phyloP scores from a whole-genome alignment of 441 rosid genomes.

The Bruguiera hainesii region DNA sequence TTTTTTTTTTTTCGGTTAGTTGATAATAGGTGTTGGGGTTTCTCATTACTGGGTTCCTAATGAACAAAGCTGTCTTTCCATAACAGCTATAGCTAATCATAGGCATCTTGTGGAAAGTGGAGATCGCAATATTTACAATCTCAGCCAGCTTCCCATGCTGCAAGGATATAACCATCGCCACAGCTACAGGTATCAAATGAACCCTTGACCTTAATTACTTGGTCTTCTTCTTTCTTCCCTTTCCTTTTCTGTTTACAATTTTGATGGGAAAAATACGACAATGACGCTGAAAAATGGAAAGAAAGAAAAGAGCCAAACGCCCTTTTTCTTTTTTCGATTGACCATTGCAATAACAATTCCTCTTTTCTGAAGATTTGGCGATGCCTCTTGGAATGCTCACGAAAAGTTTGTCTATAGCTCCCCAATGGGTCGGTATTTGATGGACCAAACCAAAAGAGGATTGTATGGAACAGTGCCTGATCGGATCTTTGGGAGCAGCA shows the following conservation, averaged over 20 bases:
- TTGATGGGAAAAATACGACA: too few relatives aligned
- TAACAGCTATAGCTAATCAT: constrained; percentile 54
- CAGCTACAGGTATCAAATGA: constrained; percentile 41
- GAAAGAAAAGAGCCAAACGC: too few relatives aligned
- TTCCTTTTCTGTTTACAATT: neutral
- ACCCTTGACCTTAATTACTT: neutral
- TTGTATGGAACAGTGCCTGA: constrained; percentile 33
- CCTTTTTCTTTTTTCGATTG: neutral
- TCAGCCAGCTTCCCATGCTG: constrained; percentile 76
- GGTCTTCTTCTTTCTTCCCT: neutral
- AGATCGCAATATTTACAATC: constrained; percentile 62
- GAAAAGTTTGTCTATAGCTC: constrained; percentile 28
- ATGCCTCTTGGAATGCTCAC: constrained; percentile 48
- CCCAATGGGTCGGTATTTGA: constrained; percentile 34
- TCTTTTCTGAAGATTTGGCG: constrained; percentile 44
- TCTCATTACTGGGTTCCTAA: neutral
- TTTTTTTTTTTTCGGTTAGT: neutral
- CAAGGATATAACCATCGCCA: constrained; percentile 45
- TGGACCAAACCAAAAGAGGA: constrained; percentile 35
- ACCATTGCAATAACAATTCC: neutral
- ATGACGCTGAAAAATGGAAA: too few relatives aligned
- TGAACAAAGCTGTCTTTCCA: constrained; percentile 10
- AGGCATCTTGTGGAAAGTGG: constrained; percentile 56
- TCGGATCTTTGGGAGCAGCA: constrained; percentile 30
- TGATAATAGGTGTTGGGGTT: constrained; percentile 16